phyloP scores from a whole-genome alignment of 352 stramenopile species.

The Phytophthora podocarpi region DNA sequence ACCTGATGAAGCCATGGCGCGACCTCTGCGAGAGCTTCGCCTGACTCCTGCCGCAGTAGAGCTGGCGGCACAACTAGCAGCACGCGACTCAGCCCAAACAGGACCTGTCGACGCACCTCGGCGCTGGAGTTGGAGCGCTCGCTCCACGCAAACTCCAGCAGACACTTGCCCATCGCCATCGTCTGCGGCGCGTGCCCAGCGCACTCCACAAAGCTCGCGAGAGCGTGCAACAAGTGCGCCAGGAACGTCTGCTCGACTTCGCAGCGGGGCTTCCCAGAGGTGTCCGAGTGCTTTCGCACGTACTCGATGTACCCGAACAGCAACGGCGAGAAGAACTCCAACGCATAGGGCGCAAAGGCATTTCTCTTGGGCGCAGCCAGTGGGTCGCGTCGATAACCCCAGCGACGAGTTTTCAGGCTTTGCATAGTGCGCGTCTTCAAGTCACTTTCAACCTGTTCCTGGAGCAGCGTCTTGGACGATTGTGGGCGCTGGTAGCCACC shows the following conservation, averaged over 20 bases:
- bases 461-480: slow-evolving; percentile 47
- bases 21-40: slow-evolving; percentile 49
- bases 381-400: slow-evolving; percentile 68
- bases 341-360: slow-evolving; percentile 59
- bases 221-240: slow-evolving; percentile 68
- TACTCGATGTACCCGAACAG: slow-evolving; percentile 78
- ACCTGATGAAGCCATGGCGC: slow-evolving; percentile 61
- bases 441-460: slow-evolving; percentile 35
- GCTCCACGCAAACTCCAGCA: slow-evolving; percentile 75
- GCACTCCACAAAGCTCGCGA: slow-evolving; percentile 74
- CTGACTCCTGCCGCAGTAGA: slow-evolving; percentile 61
- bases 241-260: slow-evolving; percentile 77
- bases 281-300: slow-evolving; percentile 35
- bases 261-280: slow-evolving; percentile 29
- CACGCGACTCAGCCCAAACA: slow-evolving; percentile 76
- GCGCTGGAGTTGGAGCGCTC: slow-evolving; percentile 50
- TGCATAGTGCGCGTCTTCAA: slow-evolving; percentile 52
- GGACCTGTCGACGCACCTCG: slow-evolving; percentile 71
- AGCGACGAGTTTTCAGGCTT: slow-evolving; percentile 67
- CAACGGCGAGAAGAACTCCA: slow-evolving; percentile 78
- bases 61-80: slow-evolving; percentile 63
- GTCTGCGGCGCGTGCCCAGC: slow-evolving; percentile 61
- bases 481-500: slow-evolving; percentile 7
- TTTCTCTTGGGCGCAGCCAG: slow-evolving; percentile 57
- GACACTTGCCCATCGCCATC: slow-evolving; percentile 68